phyloP scores from a whole-genome alignment of 2,329 filamentous ascomycete species.

The Penicillium frequentans region DNA sequence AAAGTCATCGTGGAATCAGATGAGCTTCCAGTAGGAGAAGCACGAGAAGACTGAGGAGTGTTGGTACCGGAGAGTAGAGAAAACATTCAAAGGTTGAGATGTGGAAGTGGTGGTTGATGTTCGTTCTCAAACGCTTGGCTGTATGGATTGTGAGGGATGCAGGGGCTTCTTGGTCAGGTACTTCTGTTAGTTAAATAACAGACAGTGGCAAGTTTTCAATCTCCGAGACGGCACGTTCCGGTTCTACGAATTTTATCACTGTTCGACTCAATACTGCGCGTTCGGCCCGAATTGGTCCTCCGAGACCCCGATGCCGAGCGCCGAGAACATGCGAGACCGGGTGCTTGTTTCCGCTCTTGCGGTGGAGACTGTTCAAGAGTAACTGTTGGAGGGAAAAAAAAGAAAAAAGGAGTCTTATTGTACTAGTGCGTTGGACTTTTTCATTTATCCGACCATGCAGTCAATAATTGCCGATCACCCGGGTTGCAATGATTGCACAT shows the following conservation, averaged over 20 bases:
- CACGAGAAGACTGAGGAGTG: slow-evolving; percentile 18
- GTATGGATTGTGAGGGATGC: not conserved
- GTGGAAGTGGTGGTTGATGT: not conserved
- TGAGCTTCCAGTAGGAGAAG: slow-evolving; percentile 11
- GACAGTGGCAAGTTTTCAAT: not conserved
- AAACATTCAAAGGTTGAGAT: slow-evolving; percentile 8
- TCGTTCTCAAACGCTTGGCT: not conserved
- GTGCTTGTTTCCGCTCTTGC: not conserved
- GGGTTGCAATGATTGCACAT: not conserved
- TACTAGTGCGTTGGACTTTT: not conserved
- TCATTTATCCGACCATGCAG: not conserved
- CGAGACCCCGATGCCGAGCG: slow-evolving; percentile 10
- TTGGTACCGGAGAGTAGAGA: slow-evolving; percentile 18
- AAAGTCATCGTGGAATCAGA: slow-evolving; percentile 3
- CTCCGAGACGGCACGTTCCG: not conserved
- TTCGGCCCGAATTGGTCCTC: not conserved
- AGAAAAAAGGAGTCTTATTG: not conserved
- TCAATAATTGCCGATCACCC: not conserved
- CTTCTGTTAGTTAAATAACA: not conserved
- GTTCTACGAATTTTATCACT: not conserved
- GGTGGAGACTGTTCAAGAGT: not conserved
- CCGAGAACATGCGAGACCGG: not conserved
- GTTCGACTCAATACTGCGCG: not conserved
- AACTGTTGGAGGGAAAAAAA: not conserved
- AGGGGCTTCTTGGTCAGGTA: not conserved